These are phyloP conservation scores for Backusella sp. DNA, from an alignment of 192 early-diverging fungal species.

Conservation along the genomic window DNA sequence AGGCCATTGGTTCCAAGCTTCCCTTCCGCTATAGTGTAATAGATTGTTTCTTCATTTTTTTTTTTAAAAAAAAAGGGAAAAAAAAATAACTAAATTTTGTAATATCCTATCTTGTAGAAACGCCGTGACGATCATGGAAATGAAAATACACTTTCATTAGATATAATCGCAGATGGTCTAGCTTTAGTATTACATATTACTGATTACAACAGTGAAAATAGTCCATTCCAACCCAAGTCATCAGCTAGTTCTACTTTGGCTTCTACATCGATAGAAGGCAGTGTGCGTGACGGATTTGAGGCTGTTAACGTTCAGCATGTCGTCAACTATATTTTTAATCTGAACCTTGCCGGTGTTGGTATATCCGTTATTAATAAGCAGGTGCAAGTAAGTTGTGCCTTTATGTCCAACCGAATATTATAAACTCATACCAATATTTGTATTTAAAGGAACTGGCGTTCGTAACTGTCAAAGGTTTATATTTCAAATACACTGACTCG, in stretches of 20 bases:
- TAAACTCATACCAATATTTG: not conserved
- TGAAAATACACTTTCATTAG: slow-evolving; percentile 48
- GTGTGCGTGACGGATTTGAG: slow-evolving; percentile 38
- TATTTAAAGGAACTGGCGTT: slow-evolving; percentile 70
- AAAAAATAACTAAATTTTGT: too few species aligned
- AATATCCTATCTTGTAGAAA: slow-evolving; percentile 5
- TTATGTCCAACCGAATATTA: not conserved
- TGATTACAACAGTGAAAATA: slow-evolving; percentile 44
- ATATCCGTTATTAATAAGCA: slow-evolving; percentile 70
- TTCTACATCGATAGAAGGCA: slow-evolving; percentile 24
- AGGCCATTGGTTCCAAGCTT: slow-evolving; percentile 75
- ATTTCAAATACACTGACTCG: slow-evolving; percentile 67
- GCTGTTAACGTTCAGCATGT: slow-evolving; percentile 29
- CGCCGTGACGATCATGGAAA: not conserved
- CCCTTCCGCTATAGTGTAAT: slow-evolving; percentile 62
- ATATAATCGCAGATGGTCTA: slow-evolving; percentile 54
- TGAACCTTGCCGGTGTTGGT: slow-evolving; percentile 75
- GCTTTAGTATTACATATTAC: slow-evolving; percentile 55
- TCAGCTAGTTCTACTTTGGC: slow-evolving; percentile 10
- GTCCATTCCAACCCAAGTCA: slow-evolving; percentile 45
- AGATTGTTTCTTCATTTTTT: not conserved
- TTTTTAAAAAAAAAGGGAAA: not conserved
- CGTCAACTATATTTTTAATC: slow-evolving; percentile 44
- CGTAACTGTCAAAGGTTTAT: slow-evolving; percentile 64
- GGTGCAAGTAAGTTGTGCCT: slow-evolving; percentile 33